Conservation (phyloP, 257 asterid species). For the Solanum acaule region DNA sequence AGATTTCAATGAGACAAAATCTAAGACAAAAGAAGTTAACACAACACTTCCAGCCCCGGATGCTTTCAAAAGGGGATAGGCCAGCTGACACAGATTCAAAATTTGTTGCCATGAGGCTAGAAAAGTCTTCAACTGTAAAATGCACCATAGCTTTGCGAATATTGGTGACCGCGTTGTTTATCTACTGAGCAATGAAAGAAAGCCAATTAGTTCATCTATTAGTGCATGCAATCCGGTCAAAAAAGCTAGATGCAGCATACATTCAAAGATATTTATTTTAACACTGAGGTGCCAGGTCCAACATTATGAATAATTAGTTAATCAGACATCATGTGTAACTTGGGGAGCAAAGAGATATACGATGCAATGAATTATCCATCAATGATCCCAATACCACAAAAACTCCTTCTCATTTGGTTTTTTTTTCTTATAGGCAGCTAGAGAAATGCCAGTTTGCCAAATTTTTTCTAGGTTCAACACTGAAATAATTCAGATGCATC, state of each 20-base stretch:
- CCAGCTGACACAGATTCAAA: conserved; percentile 57
- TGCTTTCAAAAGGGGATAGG: conserved; percentile 56
- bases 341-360: too few relatives aligned
- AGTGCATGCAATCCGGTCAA: neutral
- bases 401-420: neutral
- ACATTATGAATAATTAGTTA: neutral
- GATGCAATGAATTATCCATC: neutral
- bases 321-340: neutral
- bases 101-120: conserved; percentile 38
- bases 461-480: neutral
- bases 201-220: conserved; percentile 1
- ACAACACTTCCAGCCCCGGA: conserved; percentile 48
- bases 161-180: conserved; percentile 50
- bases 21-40: conserved; percentile 61
- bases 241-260: neutral
- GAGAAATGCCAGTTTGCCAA: neutral
- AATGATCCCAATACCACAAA: neutral
- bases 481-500: neutral
- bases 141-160: conserved; percentile 49
- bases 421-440: neutral
- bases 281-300: neutral
- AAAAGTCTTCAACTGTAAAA: conserved; percentile 42
- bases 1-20: conserved; percentile 44
- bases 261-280: neutral
- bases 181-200: conserved; percentile 26